Evolutionary conservation across 2,329 filamentous ascomycete genomes (phyloP), one percentile per base, ranked within the genome.

Genomic region (Hymenoscyphus linearis): DNA sequence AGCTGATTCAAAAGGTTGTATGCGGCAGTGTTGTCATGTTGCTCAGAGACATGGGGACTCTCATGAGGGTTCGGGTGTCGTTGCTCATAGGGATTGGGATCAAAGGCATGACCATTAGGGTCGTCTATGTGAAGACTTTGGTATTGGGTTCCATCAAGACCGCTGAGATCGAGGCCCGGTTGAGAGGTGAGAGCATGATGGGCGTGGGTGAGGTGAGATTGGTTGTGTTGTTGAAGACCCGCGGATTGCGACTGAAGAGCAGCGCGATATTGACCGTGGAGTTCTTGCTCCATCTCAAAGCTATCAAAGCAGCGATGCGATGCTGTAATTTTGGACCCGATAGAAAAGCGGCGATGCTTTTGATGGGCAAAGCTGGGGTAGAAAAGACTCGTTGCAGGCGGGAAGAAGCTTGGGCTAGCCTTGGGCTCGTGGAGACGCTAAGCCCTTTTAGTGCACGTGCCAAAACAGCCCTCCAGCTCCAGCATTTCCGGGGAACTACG

Each of bases 1-100:
- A 57, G 72, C 69, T 60, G 73, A 6, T 77, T 75, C 62, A 82
- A 69, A 60, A 81, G 76, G 52, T 79, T 78, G 66, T 81, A 82
- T 64, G 79, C 79, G 5, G 76, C 76, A 36, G 71, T 71, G 40
- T 69, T 69, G 31, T 69, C 71, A 54, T 75, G 74, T 57, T 75
- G 70, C 13, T 50, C 44, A 4, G 74, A 72, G 61, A 74, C 72
- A 53, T 58, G 57, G 10, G 44, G 44, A 57, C 67, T 70, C 25
- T 64, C 69, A 58, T 64, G 76, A 55, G 69, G 67, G 65, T 74
- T 71, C 25, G 68, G 66, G 34, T 65, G 62, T 50, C 74, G 74
- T 55, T 71, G 72, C 58, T 53, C 26, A 14, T 53, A 34, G 26
- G 25, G 26, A 34, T 53, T 27, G 25, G 25, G 52, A 53, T 53